Percentiles rank a stretch among this genome's conserved stretches.
These are phyloP conservation scores for Aureobasidium uvarum DNA, from an alignment of 2,329 filamentous ascomycete species.

Conservation along the genomic window DNA sequence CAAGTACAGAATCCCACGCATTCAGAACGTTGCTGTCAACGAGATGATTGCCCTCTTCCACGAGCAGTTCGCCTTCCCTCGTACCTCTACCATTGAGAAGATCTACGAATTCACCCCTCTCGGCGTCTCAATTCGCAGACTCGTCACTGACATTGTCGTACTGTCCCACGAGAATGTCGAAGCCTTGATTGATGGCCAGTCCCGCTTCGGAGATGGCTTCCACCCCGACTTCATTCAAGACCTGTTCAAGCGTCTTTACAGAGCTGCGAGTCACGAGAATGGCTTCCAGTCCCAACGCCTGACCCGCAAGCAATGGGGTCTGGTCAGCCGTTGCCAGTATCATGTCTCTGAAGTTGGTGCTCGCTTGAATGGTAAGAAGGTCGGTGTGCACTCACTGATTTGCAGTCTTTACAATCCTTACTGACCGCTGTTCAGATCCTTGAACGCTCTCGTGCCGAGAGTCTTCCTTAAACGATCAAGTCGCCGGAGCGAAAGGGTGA, in stretches of 20 bases:
- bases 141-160: neutral
- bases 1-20: conserved; percentile 7
- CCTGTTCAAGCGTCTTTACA: neutral
- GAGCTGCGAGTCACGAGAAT: neutral
- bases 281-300: neutral
- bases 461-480: neutral
- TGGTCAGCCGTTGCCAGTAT: neutral
- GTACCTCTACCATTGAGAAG: neutral
- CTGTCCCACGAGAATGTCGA: neutral
- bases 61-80: neutral
- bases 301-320: neutral
- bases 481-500: neutral
- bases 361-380: neutral
- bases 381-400: neutral
- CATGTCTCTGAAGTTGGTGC: neutral
- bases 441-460: neutral
- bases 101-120: neutral
- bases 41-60: neutral
- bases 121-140: neutral
- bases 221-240: conserved; percentile 1
- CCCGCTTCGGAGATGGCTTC: neutral
- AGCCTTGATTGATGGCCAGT: conserved; percentile 4
- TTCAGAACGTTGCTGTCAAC: conserved; percentile 15
- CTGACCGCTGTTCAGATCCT: neutral
- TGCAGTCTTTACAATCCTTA: neutral